phyloP scores from a whole-genome alignment of 805 yeast genomes.

The Saccharomycopsis malanga region DNA sequence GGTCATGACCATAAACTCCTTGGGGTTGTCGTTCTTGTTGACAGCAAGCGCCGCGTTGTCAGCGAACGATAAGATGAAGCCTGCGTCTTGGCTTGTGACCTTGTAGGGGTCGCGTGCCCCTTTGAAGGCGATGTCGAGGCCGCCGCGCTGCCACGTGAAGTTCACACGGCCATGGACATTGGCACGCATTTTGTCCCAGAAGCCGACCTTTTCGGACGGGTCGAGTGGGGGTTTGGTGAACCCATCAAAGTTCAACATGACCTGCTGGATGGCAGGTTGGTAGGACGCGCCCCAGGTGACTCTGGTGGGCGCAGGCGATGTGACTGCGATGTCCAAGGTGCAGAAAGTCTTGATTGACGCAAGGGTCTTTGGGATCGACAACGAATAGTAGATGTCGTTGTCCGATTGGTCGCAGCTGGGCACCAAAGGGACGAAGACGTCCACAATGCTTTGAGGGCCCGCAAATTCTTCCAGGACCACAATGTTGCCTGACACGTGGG shows the following conservation, averaged over 20 bases:
- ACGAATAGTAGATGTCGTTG: constrained; percentile 40
- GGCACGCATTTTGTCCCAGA: constrained; percentile 85
- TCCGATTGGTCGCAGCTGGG: constrained; percentile 31
- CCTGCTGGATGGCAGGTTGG: constrained; percentile 76
- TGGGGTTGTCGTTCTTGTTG: constrained; percentile 63
- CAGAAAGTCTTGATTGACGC: constrained; percentile 69
- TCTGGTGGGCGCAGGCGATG: constrained; percentile 51
- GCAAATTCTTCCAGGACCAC: constrained; percentile 62
- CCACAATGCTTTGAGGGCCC: constrained; percentile 14
- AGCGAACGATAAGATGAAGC: constrained; percentile 69
- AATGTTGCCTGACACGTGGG: constrained; percentile 49
- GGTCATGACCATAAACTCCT: constrained; percentile 54
- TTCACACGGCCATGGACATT: constrained; percentile 65
- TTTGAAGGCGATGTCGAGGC: constrained; percentile 54
- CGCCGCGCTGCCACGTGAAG: constrained; percentile 46
- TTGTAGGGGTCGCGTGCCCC: constrained; percentile 78
- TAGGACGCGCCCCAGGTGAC: constrained; percentile 82
- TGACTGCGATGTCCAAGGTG: constrained; percentile 48
- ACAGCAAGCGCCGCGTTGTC: constrained; percentile 52
- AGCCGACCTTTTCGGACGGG: constrained; percentile 76
- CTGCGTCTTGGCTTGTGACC: constrained; percentile 59
- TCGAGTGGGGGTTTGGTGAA: constrained; percentile 88
- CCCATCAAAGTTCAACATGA: constrained; percentile 69
- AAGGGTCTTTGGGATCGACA: constrained; percentile 68
- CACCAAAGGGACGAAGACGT: background rate